A percentile compares a stretch with the other conserved stretches of the same genome.
phyloP scores from a whole-genome alignment of 129 eudicot genomes.

The Calendula officinalis region DNA sequence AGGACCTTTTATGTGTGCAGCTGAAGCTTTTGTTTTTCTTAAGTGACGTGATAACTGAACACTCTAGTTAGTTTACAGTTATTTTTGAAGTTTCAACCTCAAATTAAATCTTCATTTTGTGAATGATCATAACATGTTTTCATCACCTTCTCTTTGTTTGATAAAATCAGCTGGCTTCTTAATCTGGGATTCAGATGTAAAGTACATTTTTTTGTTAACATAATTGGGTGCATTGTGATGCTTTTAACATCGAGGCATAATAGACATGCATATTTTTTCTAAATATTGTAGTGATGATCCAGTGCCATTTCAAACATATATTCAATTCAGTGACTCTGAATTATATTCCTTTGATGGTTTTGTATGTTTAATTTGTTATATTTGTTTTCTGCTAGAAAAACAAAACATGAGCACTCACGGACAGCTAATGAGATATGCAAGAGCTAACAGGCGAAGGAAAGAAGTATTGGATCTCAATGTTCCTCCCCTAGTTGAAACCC shows the following conservation, averaged over 20 bases:
- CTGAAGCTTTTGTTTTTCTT: neutral
- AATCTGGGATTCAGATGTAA: no score
- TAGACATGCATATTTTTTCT: no score
- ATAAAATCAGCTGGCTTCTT: no score
- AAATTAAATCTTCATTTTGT: neutral
- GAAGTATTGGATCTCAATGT: slow-evolving; percentile 57
- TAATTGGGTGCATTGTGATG: no score
- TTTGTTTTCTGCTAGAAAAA: slow-evolving; percentile 1
- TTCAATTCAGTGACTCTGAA: neutral
- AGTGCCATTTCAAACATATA: neutral
- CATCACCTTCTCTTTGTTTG: no score
- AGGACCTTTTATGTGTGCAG: neutral
- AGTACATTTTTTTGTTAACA: no score
- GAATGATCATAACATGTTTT: no score
- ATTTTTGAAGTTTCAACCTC: neutral
- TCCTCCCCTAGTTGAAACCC: slow-evolving; percentile 44
- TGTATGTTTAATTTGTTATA: neutral
- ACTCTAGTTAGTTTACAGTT: neutral
- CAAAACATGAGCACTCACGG: slow-evolving; percentile 51
- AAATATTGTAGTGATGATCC: neutral
- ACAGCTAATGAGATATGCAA: slow-evolving; percentile 36
- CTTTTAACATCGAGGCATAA: no score
- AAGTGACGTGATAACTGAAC: neutral
- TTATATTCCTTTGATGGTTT: neutral
- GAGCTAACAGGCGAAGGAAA: slow-evolving; percentile 46